Evolutionary conservation across 805 yeast genomes (phyloP).

Genomic region (Sungouiozyma ichnusensis): DNA sequence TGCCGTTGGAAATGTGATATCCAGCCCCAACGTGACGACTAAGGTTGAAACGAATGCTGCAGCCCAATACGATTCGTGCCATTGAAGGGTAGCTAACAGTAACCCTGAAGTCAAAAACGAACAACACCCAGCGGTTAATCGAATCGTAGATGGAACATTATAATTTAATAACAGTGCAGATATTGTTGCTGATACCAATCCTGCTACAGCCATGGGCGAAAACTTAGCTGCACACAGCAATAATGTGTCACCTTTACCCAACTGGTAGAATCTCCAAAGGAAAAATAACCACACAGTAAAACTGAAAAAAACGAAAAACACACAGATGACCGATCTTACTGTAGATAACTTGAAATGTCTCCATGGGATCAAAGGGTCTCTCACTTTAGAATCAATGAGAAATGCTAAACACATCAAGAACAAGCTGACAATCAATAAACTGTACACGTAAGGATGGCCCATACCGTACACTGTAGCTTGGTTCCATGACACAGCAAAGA

Average conservation of each 20-base stretch:
- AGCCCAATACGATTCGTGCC: slow-evolving; percentile 45
- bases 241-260: slow-evolving; percentile 35
- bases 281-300: slow-evolving; percentile 55
- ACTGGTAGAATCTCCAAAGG: slow-evolving; percentile 36
- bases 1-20: slow-evolving; percentile 58
- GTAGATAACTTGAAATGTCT: slow-evolving; percentile 3
- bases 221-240: slow-evolving; percentile 34
- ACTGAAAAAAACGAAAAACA: slow-evolving; percentile 34
- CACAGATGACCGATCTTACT: slow-evolving; percentile 13
- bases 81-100: slow-evolving; percentile 41
- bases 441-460: slow-evolving; percentile 41
- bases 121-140: slow-evolving; percentile 3
- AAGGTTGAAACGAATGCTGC: slow-evolving; percentile 42
- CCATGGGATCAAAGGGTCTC: slow-evolving; percentile 41
- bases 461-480: slow-evolving; percentile 62
- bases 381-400: slow-evolving; percentile 34
- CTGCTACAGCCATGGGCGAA: slow-evolving; percentile 37
- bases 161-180: slow-evolving; percentile 2
- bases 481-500: slow-evolving; percentile 54
- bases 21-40: slow-evolving; percentile 56
- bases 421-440: slow-evolving; percentile 39
- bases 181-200: slow-evolving; percentile 39
- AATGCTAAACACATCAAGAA: slow-evolving; percentile 27
- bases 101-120: slow-evolving; percentile 14
- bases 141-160: slow-evolving; percentile 4